Base-by-base conservation (phyloP, 345 rosid species). In the Ceriops zippeliana region DNA sequence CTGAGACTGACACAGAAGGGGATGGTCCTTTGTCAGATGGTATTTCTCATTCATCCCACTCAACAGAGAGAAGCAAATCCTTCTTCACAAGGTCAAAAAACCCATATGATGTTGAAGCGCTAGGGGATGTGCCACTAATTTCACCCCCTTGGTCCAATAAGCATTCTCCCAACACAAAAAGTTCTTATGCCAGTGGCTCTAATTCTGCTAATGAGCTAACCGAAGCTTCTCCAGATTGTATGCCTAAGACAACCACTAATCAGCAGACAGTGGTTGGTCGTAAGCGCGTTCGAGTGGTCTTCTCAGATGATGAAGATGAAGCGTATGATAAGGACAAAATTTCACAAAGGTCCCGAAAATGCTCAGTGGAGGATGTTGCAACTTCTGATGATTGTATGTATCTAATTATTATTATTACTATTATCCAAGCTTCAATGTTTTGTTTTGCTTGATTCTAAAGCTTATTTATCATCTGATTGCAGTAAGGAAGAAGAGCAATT, bases 251-350 rank as follows among this genome's bases (percentile, higher is more conserved):
- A 68, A 69, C 79, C 49, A 77, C 75, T 70, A 74, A 79, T 72
- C 85, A 73, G 69, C 81, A 86, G 75, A 84, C 81, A 78, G 63
- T 67, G 73, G 72, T 65, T 81, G 81, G 86, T 60, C 93, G 88
- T 56, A 95, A 95, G 66, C 90, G 93, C 67, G 57, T 80, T 51
- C 88, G 92, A 30, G 59, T 92, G 34, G 76, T 95, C 75, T 79
- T 91, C 75, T 91, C 96, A 67, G 99, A 90, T 61, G 98, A 89
- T 82, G 99, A 95, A 85, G 86, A 70, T 70, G 96, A 89, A 63
- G 67, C 79, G 38, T 69, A 78, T 32, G 76, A 80, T 79, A 80
- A 78, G 70, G 89, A 67, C 57, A 21, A 66, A 68, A 73, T 74
- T 63, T 74, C 62, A 68, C 78, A 75, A 73, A 76, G 67, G 63